Evolutionary conservation across 768 basidiomycete genomes (phyloP).

Genomic region (Tylopilus balloui): DNA sequence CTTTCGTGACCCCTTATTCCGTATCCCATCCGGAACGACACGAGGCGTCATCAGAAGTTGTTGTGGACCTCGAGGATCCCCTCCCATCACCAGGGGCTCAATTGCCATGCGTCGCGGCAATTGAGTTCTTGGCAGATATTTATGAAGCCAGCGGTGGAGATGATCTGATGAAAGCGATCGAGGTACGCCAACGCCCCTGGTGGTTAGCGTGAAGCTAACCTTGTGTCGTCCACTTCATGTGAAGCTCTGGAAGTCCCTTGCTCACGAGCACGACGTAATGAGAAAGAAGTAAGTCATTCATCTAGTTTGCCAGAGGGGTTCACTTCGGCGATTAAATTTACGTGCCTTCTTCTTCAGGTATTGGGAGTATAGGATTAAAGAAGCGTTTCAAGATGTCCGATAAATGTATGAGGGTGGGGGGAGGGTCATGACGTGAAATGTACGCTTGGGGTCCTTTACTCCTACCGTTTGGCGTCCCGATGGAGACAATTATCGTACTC

Average conservation of each 20-base stretch:
- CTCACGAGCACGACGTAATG: conserved; percentile 66
- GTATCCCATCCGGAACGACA: conserved; percentile 28
- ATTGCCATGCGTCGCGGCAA: conserved; percentile 71
- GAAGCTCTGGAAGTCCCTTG: conserved; percentile 70
- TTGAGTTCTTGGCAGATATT: conserved; percentile 84
- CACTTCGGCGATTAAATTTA: conserved; percentile 25
- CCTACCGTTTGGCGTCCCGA: neutral
- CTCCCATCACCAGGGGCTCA: conserved; percentile 59
- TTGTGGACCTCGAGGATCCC: conserved; percentile 72
- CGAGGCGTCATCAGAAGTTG: conserved; percentile 36
- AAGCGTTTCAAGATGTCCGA: conserved; percentile 34
- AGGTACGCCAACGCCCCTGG: conserved; percentile 35
- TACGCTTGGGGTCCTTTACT: conserved; percentile 1
- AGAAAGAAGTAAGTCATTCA: conserved; percentile 60
- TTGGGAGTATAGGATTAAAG: conserved; percentile 70
- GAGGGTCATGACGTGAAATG: conserved; percentile 7
- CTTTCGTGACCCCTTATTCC: conserved; percentile 68
- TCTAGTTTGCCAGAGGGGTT: conserved; percentile 5
- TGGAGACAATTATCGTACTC: neutral
- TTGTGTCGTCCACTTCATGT: conserved; percentile 9
- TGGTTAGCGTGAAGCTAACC: conserved; percentile 6
- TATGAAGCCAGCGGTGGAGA: conserved; percentile 55
- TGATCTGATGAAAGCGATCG: conserved; percentile 42
- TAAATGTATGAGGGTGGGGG: conserved; percentile 17
- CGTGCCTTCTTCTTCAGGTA: conserved; percentile 43